A percentile compares a stretch with the other conserved stretches of the same genome.
Conservation (phyloP, 148 eudicot species). For the Diospyros lotus region DNA sequence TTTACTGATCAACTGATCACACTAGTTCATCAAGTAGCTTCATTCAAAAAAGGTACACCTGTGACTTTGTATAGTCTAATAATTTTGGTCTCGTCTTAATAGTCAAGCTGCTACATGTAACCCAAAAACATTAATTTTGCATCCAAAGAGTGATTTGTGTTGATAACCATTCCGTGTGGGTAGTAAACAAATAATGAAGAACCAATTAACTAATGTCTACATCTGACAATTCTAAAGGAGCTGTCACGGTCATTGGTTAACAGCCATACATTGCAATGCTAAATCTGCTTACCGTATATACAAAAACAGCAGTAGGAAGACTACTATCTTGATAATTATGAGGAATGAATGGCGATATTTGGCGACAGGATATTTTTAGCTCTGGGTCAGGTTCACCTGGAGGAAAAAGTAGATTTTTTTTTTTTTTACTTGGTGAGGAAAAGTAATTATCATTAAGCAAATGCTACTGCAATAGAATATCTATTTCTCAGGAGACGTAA, state of each 20-base stretch:
- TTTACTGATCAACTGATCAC: not conserved
- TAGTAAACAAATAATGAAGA: not conserved
- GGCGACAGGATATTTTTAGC: slow-evolving; percentile 93
- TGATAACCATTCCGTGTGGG: not conserved
- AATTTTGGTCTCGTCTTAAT: not conserved
- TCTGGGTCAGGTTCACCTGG: slow-evolving; percentile 99
- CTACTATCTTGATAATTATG: slow-evolving; percentile 95
- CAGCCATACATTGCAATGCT: not conserved
- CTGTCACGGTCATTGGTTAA: not conserved
- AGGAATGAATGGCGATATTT: slow-evolving; percentile 96
- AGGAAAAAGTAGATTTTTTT: slow-evolving; percentile 6
- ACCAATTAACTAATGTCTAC: not conserved
- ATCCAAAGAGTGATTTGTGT: not conserved
- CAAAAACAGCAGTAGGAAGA: slow-evolving; percentile 94
- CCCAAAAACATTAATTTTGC: not conserved
- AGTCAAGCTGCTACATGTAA: not conserved
- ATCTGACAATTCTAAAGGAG: not conserved
- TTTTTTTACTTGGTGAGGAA: too few species aligned
- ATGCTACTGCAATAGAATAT: not conserved
- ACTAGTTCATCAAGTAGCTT: not conserved
- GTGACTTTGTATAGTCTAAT: not conserved
- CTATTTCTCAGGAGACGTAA: not conserved
- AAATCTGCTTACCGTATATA: slow-evolving; percentile 66
- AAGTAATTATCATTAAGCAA: not conserved
- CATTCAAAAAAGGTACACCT: not conserved